Evolutionary conservation across 2,329 filamentous ascomycete species (phyloP).

Genomic region (Nothophaeocryptopus gaeumannii): DNA sequence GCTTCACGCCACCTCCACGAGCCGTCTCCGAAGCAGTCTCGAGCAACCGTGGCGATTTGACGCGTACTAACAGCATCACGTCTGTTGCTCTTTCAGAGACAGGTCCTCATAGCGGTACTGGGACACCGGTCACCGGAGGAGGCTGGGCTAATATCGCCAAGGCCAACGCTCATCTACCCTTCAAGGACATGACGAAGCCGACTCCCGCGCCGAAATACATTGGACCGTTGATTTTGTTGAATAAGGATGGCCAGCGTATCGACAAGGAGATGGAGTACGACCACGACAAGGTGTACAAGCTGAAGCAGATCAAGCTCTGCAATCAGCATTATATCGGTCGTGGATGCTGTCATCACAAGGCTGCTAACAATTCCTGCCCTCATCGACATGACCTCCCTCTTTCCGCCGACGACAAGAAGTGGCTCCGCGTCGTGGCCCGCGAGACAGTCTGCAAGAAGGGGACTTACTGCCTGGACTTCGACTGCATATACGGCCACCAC

Average conservation of each 20-base stretch:
- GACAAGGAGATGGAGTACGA: constrained; percentile 53
- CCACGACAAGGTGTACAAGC: constrained; percentile 55
- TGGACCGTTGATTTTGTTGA: constrained; percentile 48
- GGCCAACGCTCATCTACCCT: constrained; percentile 18
- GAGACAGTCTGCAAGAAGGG: constrained; percentile 62
- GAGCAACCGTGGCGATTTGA: constrained; percentile 14
- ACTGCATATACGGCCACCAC: constrained; percentile 63
- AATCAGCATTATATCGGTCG: constrained; percentile 60
- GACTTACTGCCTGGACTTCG: constrained; percentile 55
- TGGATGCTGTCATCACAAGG: constrained; percentile 53
- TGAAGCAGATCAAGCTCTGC: constrained; percentile 63
- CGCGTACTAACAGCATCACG: constrained; percentile 21
- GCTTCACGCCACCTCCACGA: constrained; percentile 26
- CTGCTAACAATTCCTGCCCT: constrained; percentile 51
- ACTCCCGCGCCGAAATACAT: constrained; percentile 6
- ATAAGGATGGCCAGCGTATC: constrained; percentile 59
- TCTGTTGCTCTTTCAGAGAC: constrained; percentile 21
- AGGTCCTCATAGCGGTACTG: constrained; percentile 3
- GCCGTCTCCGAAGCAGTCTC: constrained; percentile 16
- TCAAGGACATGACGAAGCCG: constrained; percentile 22
- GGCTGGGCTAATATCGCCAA: constrained; percentile 24
- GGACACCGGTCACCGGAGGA: constrained; percentile 3
- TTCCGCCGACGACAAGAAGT: constrained; percentile 51
- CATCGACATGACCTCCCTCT: constrained; percentile 56
- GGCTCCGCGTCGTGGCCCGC: constrained; percentile 58